These are phyloP conservation scores for Citrus sp. DNA, from an alignment of 345 rosid species.

Conservation along the genomic window DNA sequence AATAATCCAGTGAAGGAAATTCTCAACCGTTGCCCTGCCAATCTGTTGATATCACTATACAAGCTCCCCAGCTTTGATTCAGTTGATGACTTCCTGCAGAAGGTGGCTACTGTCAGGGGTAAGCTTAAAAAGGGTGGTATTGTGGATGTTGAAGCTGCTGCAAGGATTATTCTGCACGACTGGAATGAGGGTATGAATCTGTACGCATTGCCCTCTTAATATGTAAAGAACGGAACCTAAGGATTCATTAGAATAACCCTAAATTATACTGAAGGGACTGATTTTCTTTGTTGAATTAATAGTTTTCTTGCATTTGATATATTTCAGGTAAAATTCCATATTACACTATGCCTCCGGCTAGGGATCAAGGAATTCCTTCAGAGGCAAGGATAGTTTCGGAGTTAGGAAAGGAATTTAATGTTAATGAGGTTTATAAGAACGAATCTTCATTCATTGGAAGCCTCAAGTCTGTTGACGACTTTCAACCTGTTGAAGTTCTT, in stretches of 20 bases:
- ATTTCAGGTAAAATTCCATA: constrained; percentile 83
- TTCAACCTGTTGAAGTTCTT: constrained; percentile 73
- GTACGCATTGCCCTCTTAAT: neutral
- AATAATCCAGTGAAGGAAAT: constrained; percentile 74
- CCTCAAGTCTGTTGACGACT: constrained; percentile 67
- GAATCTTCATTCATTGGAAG: constrained; percentile 89
- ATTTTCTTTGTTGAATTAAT: neutral
- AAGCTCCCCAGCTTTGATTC: constrained; percentile 69
- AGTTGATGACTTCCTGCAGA: constrained; percentile 85
- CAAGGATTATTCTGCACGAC: constrained; percentile 84
- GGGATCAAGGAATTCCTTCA: constrained; percentile 63
- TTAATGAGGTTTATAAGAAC: constrained; percentile 75
- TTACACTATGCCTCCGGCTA: constrained; percentile 78
- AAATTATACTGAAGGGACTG: neutral
- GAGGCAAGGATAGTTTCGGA: constrained; percentile 72
- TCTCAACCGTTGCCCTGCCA: constrained; percentile 71
- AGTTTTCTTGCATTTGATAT: constrained; percentile 6
- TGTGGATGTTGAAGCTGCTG: constrained; percentile 82
- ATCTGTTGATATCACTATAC: constrained; percentile 66
- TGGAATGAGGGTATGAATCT: constrained; percentile 74
- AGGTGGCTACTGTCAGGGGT: constrained; percentile 86
- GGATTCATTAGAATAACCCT: neutral
- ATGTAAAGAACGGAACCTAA: neutral
- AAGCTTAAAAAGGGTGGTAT: constrained; percentile 95
- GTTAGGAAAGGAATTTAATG: constrained; percentile 72